Conservation (phyloP, 208 protist species). For the Wallacemonas rigidus region DNA sequence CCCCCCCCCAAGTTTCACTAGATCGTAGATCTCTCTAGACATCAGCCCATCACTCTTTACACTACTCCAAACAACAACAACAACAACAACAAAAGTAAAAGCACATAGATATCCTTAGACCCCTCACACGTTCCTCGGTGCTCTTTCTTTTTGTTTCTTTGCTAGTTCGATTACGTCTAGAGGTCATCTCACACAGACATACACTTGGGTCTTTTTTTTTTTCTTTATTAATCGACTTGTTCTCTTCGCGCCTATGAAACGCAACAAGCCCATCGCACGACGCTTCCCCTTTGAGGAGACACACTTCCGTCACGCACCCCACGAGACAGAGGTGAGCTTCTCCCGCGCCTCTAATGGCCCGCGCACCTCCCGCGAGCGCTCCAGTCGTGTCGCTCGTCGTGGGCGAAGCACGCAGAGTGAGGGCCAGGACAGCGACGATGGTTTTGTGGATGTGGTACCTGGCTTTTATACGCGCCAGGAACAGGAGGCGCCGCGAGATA, state of each 20-base stretch:
- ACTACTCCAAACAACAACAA: too few species aligned
- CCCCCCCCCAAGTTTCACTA: not conserved
- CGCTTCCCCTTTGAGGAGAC: constrained; percentile 3
- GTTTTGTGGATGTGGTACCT: not conserved
- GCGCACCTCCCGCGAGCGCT: too few species aligned
- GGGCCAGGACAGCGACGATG: not conserved
- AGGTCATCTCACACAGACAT: not conserved
- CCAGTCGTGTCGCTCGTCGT: too few species aligned
- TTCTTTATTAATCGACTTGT: not conserved
- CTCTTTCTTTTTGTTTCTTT: constrained; percentile 19
- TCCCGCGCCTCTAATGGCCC: too few species aligned
- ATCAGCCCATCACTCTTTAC: too few species aligned
- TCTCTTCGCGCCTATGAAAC: constrained; percentile 1
- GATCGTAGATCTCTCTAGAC: too few species aligned
- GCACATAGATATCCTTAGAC: too few species aligned
- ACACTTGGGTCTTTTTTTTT: not conserved
- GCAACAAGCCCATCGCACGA: constrained; percentile 14
- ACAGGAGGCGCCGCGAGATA: too few species aligned
- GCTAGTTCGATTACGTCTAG: not conserved
- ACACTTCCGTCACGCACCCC: not conserved
- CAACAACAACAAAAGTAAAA: too few species aligned
- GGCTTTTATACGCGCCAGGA: too few species aligned
- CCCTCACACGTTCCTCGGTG: constrained; percentile 4
- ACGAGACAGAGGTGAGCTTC: not conserved
- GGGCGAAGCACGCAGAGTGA: too few species aligned